Conservation (phyloP, 106 monocot genomes). For the Allium cepa region DNA sequence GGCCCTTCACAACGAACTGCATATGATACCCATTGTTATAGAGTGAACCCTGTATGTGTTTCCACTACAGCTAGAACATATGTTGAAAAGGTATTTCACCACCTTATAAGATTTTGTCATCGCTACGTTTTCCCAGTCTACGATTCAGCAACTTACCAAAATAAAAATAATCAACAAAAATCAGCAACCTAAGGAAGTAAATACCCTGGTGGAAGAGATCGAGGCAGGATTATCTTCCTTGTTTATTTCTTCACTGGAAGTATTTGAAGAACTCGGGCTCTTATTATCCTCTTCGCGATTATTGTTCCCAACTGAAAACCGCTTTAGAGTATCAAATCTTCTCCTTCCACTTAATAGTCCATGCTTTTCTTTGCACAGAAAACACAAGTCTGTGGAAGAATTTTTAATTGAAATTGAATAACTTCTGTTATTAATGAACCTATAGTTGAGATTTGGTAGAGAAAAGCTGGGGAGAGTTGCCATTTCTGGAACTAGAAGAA, state of each 20-base stretch:
- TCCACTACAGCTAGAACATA: too few species aligned
- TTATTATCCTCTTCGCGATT: constrained; percentile 19
- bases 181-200: neutral
- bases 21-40: too few species aligned
- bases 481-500: constrained; percentile 8
- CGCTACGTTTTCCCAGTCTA: too few species aligned
- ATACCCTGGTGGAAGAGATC: constrained; percentile 32
- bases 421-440: constrained; percentile 6
- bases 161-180: neutral
- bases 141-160: neutral
- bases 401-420: too few species aligned
- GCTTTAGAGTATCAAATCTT: constrained; percentile 18
- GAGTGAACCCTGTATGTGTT: too few species aligned
- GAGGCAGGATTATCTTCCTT: constrained; percentile 25
- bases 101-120: too few species aligned
- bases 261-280: constrained; percentile 8
- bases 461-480: constrained; percentile 42
- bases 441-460: constrained; percentile 23
- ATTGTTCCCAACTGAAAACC: constrained; percentile 22
- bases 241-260: constrained; percentile 23
- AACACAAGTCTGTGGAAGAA: neutral
- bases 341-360: constrained; percentile 5
- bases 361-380: constrained; percentile 7
- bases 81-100: too few species aligned
- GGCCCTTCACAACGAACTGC: too few species aligned